Conservation (phyloP, 306 rosid species). For the Dicorynia guianensis region DNA sequence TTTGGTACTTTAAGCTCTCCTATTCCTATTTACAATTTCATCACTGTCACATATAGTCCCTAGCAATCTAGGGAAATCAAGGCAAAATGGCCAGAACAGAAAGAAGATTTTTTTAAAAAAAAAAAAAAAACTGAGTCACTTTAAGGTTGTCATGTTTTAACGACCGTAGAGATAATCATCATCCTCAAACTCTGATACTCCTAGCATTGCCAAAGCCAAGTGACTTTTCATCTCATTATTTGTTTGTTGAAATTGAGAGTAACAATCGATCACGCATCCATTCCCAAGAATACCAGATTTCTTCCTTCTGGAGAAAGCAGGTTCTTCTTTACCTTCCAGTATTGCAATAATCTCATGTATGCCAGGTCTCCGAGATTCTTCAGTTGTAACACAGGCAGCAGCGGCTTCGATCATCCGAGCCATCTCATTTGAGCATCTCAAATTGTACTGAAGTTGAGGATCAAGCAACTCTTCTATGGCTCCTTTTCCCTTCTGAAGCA, state of each 20-base stretch:
- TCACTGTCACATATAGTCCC: slow-evolving; percentile 39
- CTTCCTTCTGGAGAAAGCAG: slow-evolving; percentile 60
- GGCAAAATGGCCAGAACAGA: slow-evolving; percentile 24
- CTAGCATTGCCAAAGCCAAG: slow-evolving; percentile 91
- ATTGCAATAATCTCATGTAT: slow-evolving; percentile 78
- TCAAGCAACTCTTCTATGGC: slow-evolving; percentile 88
- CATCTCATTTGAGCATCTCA: slow-evolving; percentile 71
- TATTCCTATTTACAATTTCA: slow-evolving; percentile 68
- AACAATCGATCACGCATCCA: slow-evolving; percentile 78
- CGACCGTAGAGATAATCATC: slow-evolving; percentile 74
- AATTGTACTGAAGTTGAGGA: slow-evolving; percentile 68
- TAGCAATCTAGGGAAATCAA: slow-evolving; percentile 48
- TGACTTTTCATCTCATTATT: slow-evolving; percentile 86
- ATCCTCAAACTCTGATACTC: slow-evolving; percentile 90
- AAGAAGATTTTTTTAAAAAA: no score
- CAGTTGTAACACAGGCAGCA: slow-evolving; percentile 78
- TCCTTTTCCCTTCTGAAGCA: slow-evolving; percentile 82
- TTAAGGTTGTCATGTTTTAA: slow-evolving; percentile 35
- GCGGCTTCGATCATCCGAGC: slow-evolving; percentile 86
- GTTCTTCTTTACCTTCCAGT: slow-evolving; percentile 80
- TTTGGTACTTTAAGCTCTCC: slow-evolving; percentile 47
- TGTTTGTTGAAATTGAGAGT: slow-evolving; percentile 69
- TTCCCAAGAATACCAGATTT: slow-evolving; percentile 77
- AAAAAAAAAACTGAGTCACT: slow-evolving; percentile 6
- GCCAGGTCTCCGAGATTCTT: slow-evolving; percentile 89